These are phyloP conservation scores for Suhomyces xylopsoci DNA, from an alignment of 805 yeast genomes.

Conservation along the genomic window DNA sequence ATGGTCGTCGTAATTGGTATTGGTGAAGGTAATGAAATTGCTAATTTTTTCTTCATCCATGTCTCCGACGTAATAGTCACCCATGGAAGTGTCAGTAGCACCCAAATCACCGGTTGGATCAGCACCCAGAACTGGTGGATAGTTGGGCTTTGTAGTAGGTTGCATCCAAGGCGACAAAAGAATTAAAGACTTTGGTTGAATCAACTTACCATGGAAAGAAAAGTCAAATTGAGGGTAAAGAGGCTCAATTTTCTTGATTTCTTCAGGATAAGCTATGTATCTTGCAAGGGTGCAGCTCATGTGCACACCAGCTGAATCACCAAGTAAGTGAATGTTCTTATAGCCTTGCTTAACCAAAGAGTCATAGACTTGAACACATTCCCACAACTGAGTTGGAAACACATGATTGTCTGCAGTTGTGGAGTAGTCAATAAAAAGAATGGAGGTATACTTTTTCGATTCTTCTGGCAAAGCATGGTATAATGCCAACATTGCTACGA, in stretches of 20 bases:
- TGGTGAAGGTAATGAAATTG: conserved; percentile 21
- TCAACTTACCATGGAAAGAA: conserved; percentile 14
- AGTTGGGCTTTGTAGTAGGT: conserved; percentile 21
- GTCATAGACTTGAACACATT: conserved; percentile 14
- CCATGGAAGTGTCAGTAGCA: conserved; percentile 24
- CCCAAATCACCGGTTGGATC: conserved; percentile 32
- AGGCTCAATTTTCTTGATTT: conserved; percentile 21
- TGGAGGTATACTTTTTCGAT: conserved; percentile 13
- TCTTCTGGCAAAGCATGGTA: conserved; percentile 18
- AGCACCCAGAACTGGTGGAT: conserved; percentile 21
- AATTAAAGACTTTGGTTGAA: conserved; percentile 27
- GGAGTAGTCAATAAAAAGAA: conserved; percentile 23
- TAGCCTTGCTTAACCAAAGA: conserved; percentile 14
- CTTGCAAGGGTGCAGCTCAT: conserved; percentile 13
- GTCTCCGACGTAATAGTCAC: conserved; percentile 30
- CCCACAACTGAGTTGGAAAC: conserved; percentile 26
- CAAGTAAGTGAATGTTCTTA: conserved; percentile 14
- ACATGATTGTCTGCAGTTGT: conserved; percentile 17
- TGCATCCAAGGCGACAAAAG: conserved; percentile 37
- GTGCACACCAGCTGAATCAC: conserved; percentile 22
- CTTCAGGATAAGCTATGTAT: conserved; percentile 30
- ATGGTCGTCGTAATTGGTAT: conserved; percentile 20
- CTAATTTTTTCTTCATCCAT: conserved; percentile 11
- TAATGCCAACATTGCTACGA: conserved; percentile 21
- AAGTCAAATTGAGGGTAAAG: conserved; percentile 17